phyloP scores from a whole-genome alignment of 768 basidiomycete genomes.

The Austroboletus festivus region DNA sequence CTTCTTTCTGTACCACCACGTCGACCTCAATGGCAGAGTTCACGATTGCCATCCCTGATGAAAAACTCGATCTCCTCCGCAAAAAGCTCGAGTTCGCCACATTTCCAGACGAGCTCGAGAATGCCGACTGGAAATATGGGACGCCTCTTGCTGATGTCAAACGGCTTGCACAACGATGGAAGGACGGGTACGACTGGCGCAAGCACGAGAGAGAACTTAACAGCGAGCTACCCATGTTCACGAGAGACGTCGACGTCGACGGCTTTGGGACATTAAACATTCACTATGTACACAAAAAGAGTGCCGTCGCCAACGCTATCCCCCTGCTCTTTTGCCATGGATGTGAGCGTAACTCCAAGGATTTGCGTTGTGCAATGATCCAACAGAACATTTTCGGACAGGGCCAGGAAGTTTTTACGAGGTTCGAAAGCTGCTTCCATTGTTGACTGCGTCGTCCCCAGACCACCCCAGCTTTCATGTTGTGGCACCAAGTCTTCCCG shows the following conservation, averaged over 20 bases:
- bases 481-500: conserved; percentile 53
- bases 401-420: conserved; percentile 62
- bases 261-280: conserved; percentile 47
- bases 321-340: conserved; percentile 65
- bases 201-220: conserved; percentile 51
- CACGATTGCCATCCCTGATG: conserved; percentile 45
- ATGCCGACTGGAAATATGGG: conserved; percentile 51
- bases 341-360: conserved; percentile 35
- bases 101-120: conserved; percentile 59
- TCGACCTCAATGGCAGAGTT: conserved; percentile 37
- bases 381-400: conserved; percentile 15
- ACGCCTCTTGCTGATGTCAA: conserved; percentile 47
- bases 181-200: conserved; percentile 54
- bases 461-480: conserved; percentile 56
- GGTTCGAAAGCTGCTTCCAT: conserved; percentile 51
- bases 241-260: conserved; percentile 46
- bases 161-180: conserved; percentile 50
- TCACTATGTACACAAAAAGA: conserved; percentile 59
- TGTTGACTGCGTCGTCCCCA: conserved; percentile 39
- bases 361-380: neutral
- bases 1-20: neutral
- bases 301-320: conserved; percentile 42
- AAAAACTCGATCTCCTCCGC: conserved; percentile 37
- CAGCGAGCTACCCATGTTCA: conserved; percentile 52
- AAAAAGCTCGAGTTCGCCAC: conserved; percentile 45